Evolutionary conservation across 1,139 yeast genomes (phyloP), one percentile per base, ranked within the genome.

Genomic region (Blastobotrys arbuscula): DNA sequence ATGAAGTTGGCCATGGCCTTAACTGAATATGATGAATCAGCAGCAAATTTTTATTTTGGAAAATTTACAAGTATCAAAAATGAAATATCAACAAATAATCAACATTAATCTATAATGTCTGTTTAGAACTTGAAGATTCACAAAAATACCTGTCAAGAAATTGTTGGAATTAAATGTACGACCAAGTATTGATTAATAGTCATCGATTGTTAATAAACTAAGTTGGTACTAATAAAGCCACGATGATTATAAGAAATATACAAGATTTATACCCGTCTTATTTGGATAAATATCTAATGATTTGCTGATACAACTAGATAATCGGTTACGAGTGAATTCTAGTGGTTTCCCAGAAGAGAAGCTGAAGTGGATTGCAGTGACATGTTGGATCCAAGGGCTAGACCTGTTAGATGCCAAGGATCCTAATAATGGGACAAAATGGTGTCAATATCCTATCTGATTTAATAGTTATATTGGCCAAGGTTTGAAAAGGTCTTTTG

Each of bases 321-420:
- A 31, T 13, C 39, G 39, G 8, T 13, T 42, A n/a, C 8, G 31
- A n/a, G 19, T 12, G 13, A 16, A 4, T 15, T 9, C 12, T 3
- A 21, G 8, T 23, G 31, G 3, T 10, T 35, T 10, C 13, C 38
- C 26, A n/a, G 31, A n/a, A 7, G 23, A 42, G n/a, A 35, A 42
- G 20, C 4, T 42, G 6, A 9, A 23, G 16, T 42, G 45, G 45
- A 42, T 42, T 7, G 20, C 45, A 24, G 31, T 21, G 10, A 31
- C 39, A 5, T 42, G 45, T 21, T 42, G 45, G 45, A 42, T 24
- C 23, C 37, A 23, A 13, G 45, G 45, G 23, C 24, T 42, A 20
- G 31, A 33, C 8, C 12, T 21, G 39, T 6, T 42, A 10, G 45
- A 42, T 13, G n/a, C n/a, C 9, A 21, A 39, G 18, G 23, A 20